Base-by-base conservation (phyloP, 164 flowering plant genomes). In the Umbilicus rupestris region DNA sequence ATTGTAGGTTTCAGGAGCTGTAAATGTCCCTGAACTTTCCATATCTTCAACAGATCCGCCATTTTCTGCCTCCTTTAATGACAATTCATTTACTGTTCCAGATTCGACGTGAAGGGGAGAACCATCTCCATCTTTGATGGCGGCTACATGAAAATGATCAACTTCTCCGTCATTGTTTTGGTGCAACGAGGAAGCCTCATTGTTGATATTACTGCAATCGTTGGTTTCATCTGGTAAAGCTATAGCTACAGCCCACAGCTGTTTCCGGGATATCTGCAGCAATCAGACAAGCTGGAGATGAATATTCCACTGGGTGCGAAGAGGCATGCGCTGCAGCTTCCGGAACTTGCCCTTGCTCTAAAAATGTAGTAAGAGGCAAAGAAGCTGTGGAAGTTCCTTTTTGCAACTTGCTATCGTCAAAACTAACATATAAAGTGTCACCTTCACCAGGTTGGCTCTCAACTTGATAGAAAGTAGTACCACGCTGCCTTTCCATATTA, bases 361-460 rank as follows among this genome's bases (percentile, higher is more conserved):
- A 60, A 29, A 63, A 65, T 29, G 68, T 66, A 62, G 42, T 22
- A 31, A 68, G 63, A 62, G 68, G 45, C 33, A 65, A 30, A 63
- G 69, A 7, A 29, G 39, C 63, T 45, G 74, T 78, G 68, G 55
- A 55, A 50, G 37, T 19, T 69, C 69, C 68, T 19, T 33, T 67
- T 63, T 69, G 74, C 50, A 46, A 70, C 50, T 75, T 73, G 64
- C 66, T 8, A 57, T 63, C 63, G 71, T 33, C 37, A 70, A 30
- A 78, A 52, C 64, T 26, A 28, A 66, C 45, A 29, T 55, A 37
- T 3, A 66, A 33, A 15, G 63, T 35, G 58, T 57, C 44, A 0
- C 55, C 74, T 71, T 65, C 75, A 65, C 45, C 66, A 37, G 66
- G 75, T 67, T 73, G 76, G 63, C 52, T 78, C 66, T 76, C 78